A percentile compares a stretch with the other conserved stretches of the same genome.
These are phyloP conservation scores for Suhomyces pyralidae DNA, from an alignment of 805 yeast species.

Conservation along the genomic window DNA sequence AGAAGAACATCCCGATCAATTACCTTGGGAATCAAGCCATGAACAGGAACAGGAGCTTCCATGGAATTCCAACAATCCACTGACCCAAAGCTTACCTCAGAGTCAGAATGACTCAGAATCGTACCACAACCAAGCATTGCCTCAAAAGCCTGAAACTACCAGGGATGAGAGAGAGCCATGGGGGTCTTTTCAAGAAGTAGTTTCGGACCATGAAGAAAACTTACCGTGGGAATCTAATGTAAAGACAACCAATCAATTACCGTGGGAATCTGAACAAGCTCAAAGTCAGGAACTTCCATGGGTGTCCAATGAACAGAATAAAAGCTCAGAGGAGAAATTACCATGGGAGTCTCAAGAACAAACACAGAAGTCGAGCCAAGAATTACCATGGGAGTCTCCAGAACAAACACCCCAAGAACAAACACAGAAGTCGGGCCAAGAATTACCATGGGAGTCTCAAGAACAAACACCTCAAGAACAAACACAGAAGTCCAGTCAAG, in stretches of 20 bases:
- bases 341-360: too few relatives aligned
- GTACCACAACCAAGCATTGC: not conserved
- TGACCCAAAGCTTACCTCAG: not conserved
- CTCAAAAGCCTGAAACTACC: not conserved
- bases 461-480: too few relatives aligned
- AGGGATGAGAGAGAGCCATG: not conserved
- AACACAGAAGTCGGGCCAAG: not conserved
- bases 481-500: not conserved
- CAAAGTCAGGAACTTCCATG: slow-evolving; percentile 1
- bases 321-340: not conserved
- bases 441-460: slow-evolving; percentile 6
- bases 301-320: not conserved
- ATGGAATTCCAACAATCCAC: slow-evolving; percentile 1
- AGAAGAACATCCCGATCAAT: not conserved
- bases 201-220: not conserved
- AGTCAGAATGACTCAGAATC: not conserved
- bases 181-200: not conserved
- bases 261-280: too few relatives aligned
- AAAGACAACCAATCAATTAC: not conserved
- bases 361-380: not conserved
- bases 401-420: too few relatives aligned
- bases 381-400: slow-evolving; percentile 7
- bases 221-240: not conserved
- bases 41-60: slow-evolving; percentile 1
- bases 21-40: slow-evolving; percentile 14